Evolutionary conservation across 78 protist genomes (phyloP), one percentile per base, ranked within the genome.

Genomic region (Dictyostelium capitatum): DNA sequence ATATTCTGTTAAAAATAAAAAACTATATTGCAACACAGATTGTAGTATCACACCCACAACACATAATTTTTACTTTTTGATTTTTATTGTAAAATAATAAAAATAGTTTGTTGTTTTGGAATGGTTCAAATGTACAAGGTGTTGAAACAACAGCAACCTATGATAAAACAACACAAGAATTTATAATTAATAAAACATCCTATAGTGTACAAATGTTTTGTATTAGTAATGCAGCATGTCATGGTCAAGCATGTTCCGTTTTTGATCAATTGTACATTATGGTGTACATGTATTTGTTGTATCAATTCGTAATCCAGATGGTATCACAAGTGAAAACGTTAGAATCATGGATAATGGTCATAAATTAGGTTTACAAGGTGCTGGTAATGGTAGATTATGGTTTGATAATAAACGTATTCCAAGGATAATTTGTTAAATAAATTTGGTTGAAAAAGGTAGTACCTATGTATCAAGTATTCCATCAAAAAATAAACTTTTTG

Each of bases 191-290:
- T 78, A 83, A 90, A 25, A 90, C 95, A 69, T 75, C 95, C 3
- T 82, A 75, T 23, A 25, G 80, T 56, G 98, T 97, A 2, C 96
- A 94, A 43, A 98, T 97, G 96, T 97, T 95, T 85, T 98, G 99
- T 98, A 83, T 90, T 30, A 97, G 98, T 14, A 83, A 89, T 69
- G 95, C 95, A 20, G 99, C 93, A 0, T 32, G 73, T 32, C 93
- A 87, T 56, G 93, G 93, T 77, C 93, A 87, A 77, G 93, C 93
- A 19, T 87, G 93, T 87, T 56, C 93, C 8, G 95, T 85, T 4
- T 91, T 96, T 25, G 97, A 96, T 23, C 96, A 91, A 64, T 53
- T 83, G 56, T 65, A 83, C 81, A 89, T 48, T 37, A 89, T 57
- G 97, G 97, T 54, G 91, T 96, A 32, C 96, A 96, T 37, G 80